Percentiles rank a stretch among this genome's conserved stretches.
Evolutionary conservation across 176 grass and related monocot genomes (phyloP).

Genomic region (Eragrostis nindensis): DNA sequence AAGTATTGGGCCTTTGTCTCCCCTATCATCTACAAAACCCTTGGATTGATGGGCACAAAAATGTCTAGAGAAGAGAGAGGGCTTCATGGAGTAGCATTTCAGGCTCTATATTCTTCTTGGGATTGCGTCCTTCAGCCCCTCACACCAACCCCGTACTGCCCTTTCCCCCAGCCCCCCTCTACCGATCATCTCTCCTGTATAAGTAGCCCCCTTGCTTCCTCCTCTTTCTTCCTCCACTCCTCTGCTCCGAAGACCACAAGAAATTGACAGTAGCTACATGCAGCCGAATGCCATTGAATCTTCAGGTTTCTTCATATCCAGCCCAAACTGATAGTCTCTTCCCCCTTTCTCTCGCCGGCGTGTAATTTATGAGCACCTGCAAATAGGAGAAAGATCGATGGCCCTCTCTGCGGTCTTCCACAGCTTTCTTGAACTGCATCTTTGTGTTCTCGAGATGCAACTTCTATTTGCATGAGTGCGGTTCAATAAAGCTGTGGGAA

Average conservation of each 20-base stretch:
- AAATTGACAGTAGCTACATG: neutral
- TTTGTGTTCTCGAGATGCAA: neutral
- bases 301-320: conserved; percentile 2
- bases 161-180: conserved; percentile 5
- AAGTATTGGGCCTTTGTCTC: conserved; percentile 52
- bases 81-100: conserved; percentile 47
- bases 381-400: conserved; percentile 21
- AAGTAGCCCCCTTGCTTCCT: conserved; percentile 48
- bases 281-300: neutral
- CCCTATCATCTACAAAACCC: conserved; percentile 48
- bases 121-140: conserved; percentile 71
- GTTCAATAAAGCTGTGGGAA: conserved; percentile 99
- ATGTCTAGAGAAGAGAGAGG: conserved; percentile 40
- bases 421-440: conserved; percentile 99
- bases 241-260: neutral
- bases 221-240: conserved; percentile 39
- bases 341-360: neutral
- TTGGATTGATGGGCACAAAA: conserved; percentile 56
- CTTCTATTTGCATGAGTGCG: conserved; percentile 40
- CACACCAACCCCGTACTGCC: conserved; percentile 45
- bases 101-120: conserved; percentile 94
- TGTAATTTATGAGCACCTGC: neutral
- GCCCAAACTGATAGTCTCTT: neutral
- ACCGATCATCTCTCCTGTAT: conserved; percentile 49
- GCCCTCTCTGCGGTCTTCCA: conserved; percentile 97